A percentile compares a stretch with the other conserved stretches of the same genome.
Evolutionary conservation across 148 eudicot genomes (phyloP).

Genomic region (Diospyros kaki): DNA sequence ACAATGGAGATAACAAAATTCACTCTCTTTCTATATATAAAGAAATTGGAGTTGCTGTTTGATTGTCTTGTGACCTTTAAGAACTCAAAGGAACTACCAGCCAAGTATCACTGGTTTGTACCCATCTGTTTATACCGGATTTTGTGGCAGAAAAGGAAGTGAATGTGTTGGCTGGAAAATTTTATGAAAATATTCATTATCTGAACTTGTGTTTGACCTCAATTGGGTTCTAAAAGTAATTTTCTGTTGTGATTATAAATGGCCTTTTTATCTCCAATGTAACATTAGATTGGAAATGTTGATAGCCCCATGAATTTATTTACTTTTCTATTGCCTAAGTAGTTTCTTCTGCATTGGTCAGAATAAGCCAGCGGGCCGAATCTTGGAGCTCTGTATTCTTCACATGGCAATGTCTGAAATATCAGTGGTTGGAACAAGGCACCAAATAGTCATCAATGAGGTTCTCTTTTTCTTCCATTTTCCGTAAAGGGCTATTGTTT

Average conservation of each 20-base stretch:
- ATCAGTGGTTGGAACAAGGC: slow-evolving; percentile 62
- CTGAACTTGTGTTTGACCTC: too few relatives aligned
- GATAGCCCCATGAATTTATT: background rate
- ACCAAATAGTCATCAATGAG: slow-evolving; percentile 89
- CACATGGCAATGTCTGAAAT: slow-evolving; percentile 94
- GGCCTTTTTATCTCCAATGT: background rate
- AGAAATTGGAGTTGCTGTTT: background rate
- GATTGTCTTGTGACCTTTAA: background rate
- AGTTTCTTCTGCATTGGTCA: slow-evolving; percentile 9
- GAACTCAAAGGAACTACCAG: background rate
- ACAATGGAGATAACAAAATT: background rate
- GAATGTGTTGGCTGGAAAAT: background rate
- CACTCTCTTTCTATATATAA: background rate
- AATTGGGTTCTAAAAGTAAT: too few relatives aligned
- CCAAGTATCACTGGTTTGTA: too few relatives aligned
- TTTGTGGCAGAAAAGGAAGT: background rate
- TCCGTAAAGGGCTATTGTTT: background rate
- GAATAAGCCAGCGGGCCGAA: slow-evolving; percentile 69
- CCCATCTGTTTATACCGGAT: background rate
- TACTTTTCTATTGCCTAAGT: too few relatives aligned
- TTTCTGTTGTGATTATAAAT: too few relatives aligned
- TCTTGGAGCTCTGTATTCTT: slow-evolving; percentile 79
- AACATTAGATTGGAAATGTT: background rate
- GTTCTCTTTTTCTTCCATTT: slow-evolving; percentile 29
- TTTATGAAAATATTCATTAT: too few relatives aligned